Conservation (phyloP, 2,329 filamentous ascomycete species). For the Sporothrix dimorphospora region DNA sequence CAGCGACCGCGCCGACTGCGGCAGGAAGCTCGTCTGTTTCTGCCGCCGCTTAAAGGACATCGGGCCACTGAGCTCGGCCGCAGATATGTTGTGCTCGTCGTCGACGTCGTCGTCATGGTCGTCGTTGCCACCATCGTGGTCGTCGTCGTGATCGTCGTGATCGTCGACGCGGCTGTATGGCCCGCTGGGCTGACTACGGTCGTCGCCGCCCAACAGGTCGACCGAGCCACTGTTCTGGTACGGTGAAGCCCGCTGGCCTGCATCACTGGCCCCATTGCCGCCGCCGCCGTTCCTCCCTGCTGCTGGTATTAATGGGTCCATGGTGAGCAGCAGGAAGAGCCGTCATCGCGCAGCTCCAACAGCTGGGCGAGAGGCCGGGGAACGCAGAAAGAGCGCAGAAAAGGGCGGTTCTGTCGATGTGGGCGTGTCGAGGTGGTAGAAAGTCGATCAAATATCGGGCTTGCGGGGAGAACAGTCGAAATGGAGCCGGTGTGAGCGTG, state of each 20-base stretch:
- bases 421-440: neutral
- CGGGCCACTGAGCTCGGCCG: constrained; percentile 52
- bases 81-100: constrained; percentile 48
- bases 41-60: constrained; percentile 75
- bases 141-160: neutral
- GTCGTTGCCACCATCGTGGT: neutral
- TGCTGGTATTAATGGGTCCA: constrained; percentile 29
- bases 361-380: neutral
- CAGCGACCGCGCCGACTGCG: constrained; percentile 50
- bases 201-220: constrained; percentile 46
- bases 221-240: constrained; percentile 48
- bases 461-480: neutral
- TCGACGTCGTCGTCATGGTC: constrained; percentile 38
- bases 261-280: constrained; percentile 39
- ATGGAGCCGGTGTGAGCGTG: neutral
- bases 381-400: neutral
- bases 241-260: constrained; percentile 24
- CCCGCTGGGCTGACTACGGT: constrained; percentile 38
- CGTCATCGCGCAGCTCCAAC: constrained; percentile 28
- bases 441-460: neutral
- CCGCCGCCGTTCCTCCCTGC: constrained; percentile 27
- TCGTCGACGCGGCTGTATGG: neutral
- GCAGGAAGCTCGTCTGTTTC: constrained; percentile 53
- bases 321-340: constrained; percentile 23
- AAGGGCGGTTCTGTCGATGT: neutral